phyloP scores from a whole-genome alignment of 2,329 filamentous ascomycete species.

The Botrytis elliptica region DNA sequence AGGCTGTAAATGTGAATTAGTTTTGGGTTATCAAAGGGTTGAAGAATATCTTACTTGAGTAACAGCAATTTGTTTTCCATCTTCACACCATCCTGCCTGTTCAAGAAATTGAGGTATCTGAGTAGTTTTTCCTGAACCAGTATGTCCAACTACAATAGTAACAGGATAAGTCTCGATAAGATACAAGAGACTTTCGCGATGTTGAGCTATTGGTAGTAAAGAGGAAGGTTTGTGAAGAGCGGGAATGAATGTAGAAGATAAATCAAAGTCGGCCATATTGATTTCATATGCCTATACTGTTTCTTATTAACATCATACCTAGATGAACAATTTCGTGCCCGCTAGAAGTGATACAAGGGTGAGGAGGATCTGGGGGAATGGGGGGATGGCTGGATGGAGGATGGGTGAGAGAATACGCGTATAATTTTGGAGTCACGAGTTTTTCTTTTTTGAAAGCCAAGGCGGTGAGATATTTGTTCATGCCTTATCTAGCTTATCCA shows the following conservation, averaged over 20 bases:
- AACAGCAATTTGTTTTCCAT: conserved; percentile 80
- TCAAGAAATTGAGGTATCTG: conserved; percentile 92
- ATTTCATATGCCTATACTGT: not conserved
- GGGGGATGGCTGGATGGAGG: not conserved
- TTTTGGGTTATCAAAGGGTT: not conserved
- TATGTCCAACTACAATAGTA: conserved; percentile 88
- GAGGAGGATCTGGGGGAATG: not conserved
- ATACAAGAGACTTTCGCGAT: conserved; percentile 78
- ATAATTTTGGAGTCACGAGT: not conserved
- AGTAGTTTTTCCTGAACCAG: conserved; percentile 92
- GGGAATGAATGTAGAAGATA: conserved; percentile 66
- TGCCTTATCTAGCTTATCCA: not conserved
- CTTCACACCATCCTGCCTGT: conserved; percentile 80
- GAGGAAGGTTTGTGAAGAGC: conserved; percentile 82
- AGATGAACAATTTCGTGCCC: not conserved
- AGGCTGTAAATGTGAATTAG: conserved; percentile 54
- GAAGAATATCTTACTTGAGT: conserved; percentile 67
- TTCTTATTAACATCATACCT: conserved; percentile 2
- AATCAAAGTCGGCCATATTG: conserved; percentile 50
- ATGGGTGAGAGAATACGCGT: not conserved
- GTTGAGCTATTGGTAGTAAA: conserved; percentile 81
- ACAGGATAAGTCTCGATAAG: conserved; percentile 80
- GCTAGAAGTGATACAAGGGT: conserved; percentile 7
- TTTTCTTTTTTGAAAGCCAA: not conserved
- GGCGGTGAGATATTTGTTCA: not conserved